Evolutionary conservation across 495 filamentous ascomycete species (phyloP).

Genomic region (Aspergillus baeticus): DNA sequence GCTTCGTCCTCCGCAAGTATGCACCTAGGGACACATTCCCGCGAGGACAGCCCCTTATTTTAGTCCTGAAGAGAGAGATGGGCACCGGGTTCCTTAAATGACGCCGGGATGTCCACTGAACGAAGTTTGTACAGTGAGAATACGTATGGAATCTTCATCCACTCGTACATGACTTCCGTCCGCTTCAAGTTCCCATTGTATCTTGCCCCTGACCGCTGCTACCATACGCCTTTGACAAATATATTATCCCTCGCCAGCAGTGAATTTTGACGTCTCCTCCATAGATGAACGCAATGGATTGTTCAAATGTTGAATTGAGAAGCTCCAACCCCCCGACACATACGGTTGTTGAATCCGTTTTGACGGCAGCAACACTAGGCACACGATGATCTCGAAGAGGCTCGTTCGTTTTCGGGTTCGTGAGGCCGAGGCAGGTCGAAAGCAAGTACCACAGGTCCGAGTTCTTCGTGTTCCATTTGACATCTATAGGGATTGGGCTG

Average conservation of each 20-base stretch:
- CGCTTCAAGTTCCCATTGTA: constrained; percentile 7
- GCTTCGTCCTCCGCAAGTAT: constrained; percentile 18
- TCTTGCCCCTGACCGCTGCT: background rate
- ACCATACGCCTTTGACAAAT: background rate
- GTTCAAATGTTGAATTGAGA: background rate
- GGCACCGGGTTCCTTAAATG: constrained; percentile 1
- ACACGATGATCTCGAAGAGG: background rate
- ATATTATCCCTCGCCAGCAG: constrained; percentile 2
- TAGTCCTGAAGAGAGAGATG: constrained; percentile 5
- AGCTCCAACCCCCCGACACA: background rate
- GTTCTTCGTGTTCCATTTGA: constrained; percentile 1
- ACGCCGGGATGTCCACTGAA: constrained; percentile 8
- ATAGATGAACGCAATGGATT: constrained; percentile 6
- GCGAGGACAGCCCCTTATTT: constrained; percentile 14
- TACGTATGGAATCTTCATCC: background rate
- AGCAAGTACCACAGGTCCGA: background rate
- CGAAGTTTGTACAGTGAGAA: constrained; percentile 5
- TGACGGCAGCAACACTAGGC: background rate
- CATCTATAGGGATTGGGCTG: constrained; percentile 13
- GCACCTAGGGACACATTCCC: constrained; percentile 16
- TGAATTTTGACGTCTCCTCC: background rate
- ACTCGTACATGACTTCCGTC: constrained; percentile 1
- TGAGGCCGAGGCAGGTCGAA: background rate
- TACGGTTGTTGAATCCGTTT: constrained; percentile 12
- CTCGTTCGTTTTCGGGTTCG: background rate